A percentile compares a stretch with the other conserved stretches of the same genome.
Evolutionary conservation across 441 rosid genomes (phyloP).

Genomic region (Mallotus repandus): DNA sequence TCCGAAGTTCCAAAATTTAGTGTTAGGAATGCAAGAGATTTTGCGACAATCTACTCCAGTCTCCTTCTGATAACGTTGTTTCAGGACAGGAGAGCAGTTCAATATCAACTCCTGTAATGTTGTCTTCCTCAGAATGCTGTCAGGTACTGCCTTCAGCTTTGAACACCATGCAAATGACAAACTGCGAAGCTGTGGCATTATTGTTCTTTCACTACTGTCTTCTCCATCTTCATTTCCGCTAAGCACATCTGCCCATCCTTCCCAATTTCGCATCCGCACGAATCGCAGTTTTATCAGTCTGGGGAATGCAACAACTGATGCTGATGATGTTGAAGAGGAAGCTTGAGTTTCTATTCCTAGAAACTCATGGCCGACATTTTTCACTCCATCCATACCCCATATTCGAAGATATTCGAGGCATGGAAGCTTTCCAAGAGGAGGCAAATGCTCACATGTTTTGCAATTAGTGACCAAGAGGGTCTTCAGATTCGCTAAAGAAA

Average conservation of each 20-base stretch:
- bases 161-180: too few species aligned
- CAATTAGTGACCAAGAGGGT: background rate
- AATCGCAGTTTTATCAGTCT: constrained; percentile 5
- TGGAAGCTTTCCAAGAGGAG: constrained; percentile 27
- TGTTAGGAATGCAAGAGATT: too few species aligned
- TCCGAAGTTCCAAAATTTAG: background rate
- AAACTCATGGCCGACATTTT: constrained; percentile 16
- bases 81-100: too few species aligned
- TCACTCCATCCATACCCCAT: background rate
- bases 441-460: constrained; percentile 13
- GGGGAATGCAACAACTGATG: constrained; percentile 18
- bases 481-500: constrained; percentile 8
- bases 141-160: too few species aligned
- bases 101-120: too few species aligned
- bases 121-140: too few species aligned
- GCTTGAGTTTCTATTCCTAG: background rate
- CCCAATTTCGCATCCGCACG: constrained; percentile 1
- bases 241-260: constrained; percentile 9
- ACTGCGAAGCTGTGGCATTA: too few species aligned
- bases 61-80: too few species aligned
- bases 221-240: too few species aligned
- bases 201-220: too few species aligned
- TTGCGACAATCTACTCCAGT: too few species aligned
- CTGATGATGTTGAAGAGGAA: background rate
- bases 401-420: constrained; percentile 2